Evolutionary conservation across 1,284 basidiomycete species (phyloP).

Genomic region (Inonotus obliquus): DNA sequence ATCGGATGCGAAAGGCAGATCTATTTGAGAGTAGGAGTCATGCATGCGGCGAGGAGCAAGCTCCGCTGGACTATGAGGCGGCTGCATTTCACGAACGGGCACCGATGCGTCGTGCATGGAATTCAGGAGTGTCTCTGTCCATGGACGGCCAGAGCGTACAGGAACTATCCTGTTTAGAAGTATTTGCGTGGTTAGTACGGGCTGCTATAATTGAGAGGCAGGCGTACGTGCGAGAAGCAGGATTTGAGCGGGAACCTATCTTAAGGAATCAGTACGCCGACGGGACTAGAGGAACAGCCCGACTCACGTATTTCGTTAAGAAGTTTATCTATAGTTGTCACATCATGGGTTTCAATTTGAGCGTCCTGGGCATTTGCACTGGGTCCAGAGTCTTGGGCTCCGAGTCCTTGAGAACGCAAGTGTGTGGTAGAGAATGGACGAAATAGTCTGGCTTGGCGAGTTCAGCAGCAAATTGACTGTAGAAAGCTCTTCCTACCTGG

Average conservation of each 20-base stretch:
- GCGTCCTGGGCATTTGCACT: conserved; percentile 4
- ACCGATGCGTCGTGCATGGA: conserved; percentile 23
- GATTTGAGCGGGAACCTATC: conserved; percentile 42
- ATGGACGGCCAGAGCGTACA: conserved; percentile 42
- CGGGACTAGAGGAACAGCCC: neutral
- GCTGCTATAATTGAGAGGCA: neutral
- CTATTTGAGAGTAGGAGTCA: conserved; percentile 63
- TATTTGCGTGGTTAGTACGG: conserved; percentile 1
- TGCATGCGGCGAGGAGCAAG: conserved; percentile 53
- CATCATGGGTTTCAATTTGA: conserved; percentile 49
- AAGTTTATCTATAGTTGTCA: conserved; percentile 53
- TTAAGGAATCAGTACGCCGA: neutral
- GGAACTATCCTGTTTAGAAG: conserved; percentile 42
- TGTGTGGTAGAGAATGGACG: neutral
- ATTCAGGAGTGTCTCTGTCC: conserved; percentile 54
- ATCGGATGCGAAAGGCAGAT: conserved; percentile 58
- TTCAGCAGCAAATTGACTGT: neutral
- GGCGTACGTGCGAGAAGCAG: conserved; percentile 49
- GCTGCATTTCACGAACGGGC: conserved; percentile 11
- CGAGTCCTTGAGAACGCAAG: neutral
- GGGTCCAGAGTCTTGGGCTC: neutral
- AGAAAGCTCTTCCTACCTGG: neutral
- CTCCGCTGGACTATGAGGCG: conserved; percentile 21
- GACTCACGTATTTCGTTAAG: conserved; percentile 54
- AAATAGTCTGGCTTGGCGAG: neutral